phyloP scores from a whole-genome alignment of 2,329 filamentous ascomycete genomes.

The Myriosclerotinia curreyana region DNA sequence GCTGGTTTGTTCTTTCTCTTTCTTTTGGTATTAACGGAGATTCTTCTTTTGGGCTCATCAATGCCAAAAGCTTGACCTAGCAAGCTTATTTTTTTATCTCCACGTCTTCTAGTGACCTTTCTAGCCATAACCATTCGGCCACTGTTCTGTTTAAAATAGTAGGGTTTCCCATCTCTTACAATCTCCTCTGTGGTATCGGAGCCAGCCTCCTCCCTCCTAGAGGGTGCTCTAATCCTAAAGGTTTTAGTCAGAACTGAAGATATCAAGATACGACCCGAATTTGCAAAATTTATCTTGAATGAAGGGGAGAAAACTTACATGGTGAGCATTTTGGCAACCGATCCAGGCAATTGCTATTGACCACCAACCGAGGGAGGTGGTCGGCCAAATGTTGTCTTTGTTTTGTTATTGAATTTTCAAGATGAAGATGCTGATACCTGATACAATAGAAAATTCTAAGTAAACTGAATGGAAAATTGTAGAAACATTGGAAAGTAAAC shows the following conservation, averaged over 20 bases:
- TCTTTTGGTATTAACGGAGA: not conserved
- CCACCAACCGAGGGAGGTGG: not conserved
- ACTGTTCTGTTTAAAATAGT: constrained; percentile 3
- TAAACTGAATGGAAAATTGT: not conserved
- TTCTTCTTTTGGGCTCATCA: not conserved
- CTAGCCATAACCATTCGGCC: not conserved
- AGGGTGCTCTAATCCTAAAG: not conserved
- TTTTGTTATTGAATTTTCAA: not conserved
- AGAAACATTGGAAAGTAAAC: not conserved
- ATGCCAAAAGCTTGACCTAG: constrained; percentile 16
- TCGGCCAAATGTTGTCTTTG: not conserved
- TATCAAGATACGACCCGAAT: not conserved
- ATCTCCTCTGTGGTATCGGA: constrained; percentile 12
- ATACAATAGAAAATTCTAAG: not conserved
- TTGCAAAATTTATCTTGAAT: not conserved
- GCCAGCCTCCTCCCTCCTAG: not conserved
- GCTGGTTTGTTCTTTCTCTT: not conserved
- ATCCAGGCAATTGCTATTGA: not conserved
- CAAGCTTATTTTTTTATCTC: constrained; percentile 5
- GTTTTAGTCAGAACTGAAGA: not conserved
- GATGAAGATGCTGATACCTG: too few species aligned
- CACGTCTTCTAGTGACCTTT: not conserved
- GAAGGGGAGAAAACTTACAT: constrained; percentile 23
- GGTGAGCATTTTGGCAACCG: constrained; percentile 25
- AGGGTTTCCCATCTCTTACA: constrained; percentile 11